A percentile compares a stretch with the other conserved stretches of the same genome.
Conservation (phyloP, 257 asterid species). For the Paraleonurus japonicus region DNA sequence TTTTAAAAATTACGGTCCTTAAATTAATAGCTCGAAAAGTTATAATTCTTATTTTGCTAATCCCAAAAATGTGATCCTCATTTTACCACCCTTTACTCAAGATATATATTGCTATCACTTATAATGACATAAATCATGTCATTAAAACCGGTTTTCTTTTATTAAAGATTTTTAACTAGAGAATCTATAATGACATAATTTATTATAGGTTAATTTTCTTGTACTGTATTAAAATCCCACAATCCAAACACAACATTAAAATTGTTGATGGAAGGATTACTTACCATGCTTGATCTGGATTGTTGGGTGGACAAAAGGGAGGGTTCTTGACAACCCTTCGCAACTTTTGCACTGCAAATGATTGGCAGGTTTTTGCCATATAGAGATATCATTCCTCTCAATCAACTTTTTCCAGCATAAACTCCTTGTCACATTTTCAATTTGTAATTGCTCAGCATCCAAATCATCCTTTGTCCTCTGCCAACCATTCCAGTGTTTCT, state of each 20-base stretch:
- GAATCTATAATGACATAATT: too few species aligned
- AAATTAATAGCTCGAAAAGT: too few species aligned
- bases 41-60: too few species aligned
- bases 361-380: conserved; percentile 82
- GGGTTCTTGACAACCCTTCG: conserved; percentile 36
- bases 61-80: too few species aligned
- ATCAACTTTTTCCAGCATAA: conserved; percentile 85
- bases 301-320: conserved; percentile 48
- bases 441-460: conserved; percentile 66
- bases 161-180: too few species aligned
- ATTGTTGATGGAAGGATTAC: neutral
- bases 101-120: too few species aligned
- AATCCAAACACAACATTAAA: neutral
- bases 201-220: too few species aligned
- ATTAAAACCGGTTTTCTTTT: too few species aligned
- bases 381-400: conserved; percentile 70
- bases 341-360: conserved; percentile 48
- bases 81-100: too few species aligned
- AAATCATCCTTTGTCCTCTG: conserved; percentile 59
- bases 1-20: too few species aligned
- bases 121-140: too few species aligned
- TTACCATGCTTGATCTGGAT: conserved; percentile 76
- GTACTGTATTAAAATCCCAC: too few species aligned
- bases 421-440: conserved; percentile 61
- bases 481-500: conserved; percentile 78